Base-by-base conservation (phyloP, 2,329 filamentous ascomycete genomes). In the Arachnomyces sp. region DNA sequence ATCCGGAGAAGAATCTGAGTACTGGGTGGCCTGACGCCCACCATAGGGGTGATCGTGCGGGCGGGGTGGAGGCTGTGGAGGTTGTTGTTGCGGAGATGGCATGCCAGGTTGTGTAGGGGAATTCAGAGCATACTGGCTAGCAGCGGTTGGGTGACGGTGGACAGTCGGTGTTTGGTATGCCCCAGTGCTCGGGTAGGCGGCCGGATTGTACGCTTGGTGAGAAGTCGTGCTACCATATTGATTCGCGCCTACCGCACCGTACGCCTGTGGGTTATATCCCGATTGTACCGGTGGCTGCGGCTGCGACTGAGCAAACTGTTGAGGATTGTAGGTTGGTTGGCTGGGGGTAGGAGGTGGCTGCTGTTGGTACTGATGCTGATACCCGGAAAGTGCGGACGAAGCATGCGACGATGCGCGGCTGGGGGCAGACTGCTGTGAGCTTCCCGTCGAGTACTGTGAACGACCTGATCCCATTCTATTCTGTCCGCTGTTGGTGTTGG, bases 241-340 rank as follows among this genome's bases (percentile, higher is more conserved):
- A 18, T 47, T 42, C 40, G 41, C 54, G 38, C 34, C 50, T 33
- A 53, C 47, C 35, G 50, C 49, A 30, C 52, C 55, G 52, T 73
- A 90, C 29, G 72, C 68, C 57, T 83, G 75, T 2, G 86, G 84
- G 55, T 89, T 90, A 62, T 89, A 90, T 32, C 75, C 72, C 59
- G 64, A 61, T 56, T 59, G 57, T 17, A 62, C 64, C 38, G 68
- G 66, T 35, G 69, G 65, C 41, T 68, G 67, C 16, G 65, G 57
- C 28, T 65, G 59, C 9, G 67, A 62, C 18, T 70, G 61, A 34
- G 66, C 69, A 59, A 78, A 83, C 52, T 77, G 67, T 53, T 79
- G 77, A 11, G 79, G 79, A 49, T 82, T 81, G 62, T 83, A 83
- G 32, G 71, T 51, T 13, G 60, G 66, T 52, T 63, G 72, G 56